phyloP scores from a whole-genome alignment of 2,329 filamentous ascomycete species.

The Tolypocladium endophyticum region DNA sequence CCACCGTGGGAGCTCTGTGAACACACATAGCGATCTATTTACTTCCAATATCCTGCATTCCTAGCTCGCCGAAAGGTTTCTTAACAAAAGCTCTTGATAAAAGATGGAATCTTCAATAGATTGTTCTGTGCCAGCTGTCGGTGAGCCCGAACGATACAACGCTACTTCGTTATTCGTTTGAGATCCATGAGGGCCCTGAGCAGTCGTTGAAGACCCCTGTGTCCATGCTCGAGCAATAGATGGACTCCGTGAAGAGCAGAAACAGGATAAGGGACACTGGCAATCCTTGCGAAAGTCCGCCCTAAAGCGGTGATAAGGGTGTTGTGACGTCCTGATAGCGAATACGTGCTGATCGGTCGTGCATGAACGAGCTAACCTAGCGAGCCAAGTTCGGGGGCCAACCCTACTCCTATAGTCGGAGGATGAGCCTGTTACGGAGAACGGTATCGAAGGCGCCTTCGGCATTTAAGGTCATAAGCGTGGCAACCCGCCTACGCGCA shows the following conservation, averaged over 20 bases:
- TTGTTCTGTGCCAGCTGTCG: no score
- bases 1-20: no score
- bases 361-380: conserved; percentile 8
- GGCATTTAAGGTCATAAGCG: conserved; percentile 7
- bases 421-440: conserved; percentile 8
- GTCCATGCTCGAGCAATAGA: conserved; percentile 4
- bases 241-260: conserved; percentile 7
- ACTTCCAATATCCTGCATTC: no score
- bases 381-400: conserved; percentile 5
- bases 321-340: conserved; percentile 4
- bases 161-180: no score
- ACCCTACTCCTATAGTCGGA: conserved; percentile 6
- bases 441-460: conserved; percentile 9
- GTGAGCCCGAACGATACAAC: no score
- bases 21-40: no score
- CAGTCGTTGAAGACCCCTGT: no score
- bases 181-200: no score
- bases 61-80: no score
- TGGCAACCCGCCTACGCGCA: conserved; percentile 3
- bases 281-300: conserved; percentile 7
- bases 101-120: no score
- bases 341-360: background rate
- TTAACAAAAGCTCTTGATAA: no score
- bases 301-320: conserved; percentile 1
- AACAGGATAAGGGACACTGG: conserved; percentile 9